Conservation (phyloP, 164 flowering plant species). For the Berberis thunbergii region DNA sequence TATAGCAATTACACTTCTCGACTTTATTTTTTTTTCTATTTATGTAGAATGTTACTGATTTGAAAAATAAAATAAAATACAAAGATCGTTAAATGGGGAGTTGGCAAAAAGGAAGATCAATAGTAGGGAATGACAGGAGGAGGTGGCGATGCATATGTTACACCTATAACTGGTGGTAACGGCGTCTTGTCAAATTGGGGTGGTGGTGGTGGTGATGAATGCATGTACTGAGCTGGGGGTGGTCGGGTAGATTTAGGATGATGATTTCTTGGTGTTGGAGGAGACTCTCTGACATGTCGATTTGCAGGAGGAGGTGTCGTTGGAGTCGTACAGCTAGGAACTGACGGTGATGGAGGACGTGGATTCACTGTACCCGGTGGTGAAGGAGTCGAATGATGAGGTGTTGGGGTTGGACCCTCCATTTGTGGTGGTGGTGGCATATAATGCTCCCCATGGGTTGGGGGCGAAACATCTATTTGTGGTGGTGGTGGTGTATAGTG, state of each 20-base stretch:
- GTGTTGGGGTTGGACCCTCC: constrained; percentile 10
- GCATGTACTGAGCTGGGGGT: neutral
- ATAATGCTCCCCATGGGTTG: neutral
- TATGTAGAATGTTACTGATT: no score
- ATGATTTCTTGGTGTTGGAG: constrained; percentile 5
- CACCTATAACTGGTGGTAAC: constrained; percentile 50
- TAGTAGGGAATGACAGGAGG: constrained; percentile 55
- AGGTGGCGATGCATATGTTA: constrained; percentile 63
- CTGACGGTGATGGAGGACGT: constrained; percentile 3
- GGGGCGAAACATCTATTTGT: neutral
- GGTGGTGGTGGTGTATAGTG: constrained; percentile 8
- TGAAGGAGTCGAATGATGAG: neutral
- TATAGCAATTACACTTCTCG: no score
- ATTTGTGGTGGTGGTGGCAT: constrained; percentile 8
- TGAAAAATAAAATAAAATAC: neutral
- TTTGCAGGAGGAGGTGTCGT: constrained; percentile 13
- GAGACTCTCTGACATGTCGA: neutral
- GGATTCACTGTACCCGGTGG: neutral
- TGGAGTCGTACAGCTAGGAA: neutral
- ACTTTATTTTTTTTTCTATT: no score
- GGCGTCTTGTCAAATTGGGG: constrained; percentile 19
- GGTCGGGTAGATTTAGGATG: neutral
- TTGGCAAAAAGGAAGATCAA: constrained; percentile 11
- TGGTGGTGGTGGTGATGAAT: constrained; percentile 16
- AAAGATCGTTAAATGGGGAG: neutral